Evolutionary conservation across 2,329 filamentous ascomycete species (phyloP), one percentile per base, ranked within the genome.

Genomic region (Alternaria novae-zelandiae): DNA sequence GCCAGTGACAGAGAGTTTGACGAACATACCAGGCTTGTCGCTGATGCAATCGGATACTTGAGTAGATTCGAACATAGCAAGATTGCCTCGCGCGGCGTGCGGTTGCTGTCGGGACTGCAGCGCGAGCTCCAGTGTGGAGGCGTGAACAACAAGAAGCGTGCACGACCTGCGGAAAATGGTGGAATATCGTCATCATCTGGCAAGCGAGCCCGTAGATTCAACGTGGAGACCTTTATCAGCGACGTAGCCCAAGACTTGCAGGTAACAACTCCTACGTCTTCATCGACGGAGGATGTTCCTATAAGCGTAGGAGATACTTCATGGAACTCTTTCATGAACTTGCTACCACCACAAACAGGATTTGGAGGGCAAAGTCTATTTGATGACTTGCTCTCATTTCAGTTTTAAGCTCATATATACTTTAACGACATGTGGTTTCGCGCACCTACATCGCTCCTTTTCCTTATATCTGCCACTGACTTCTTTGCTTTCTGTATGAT

Each of bases 401-500:
- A 54, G 13, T 55, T 63, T 11, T 60, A 30, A 63, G 1, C 25
- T 32, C 41, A 69, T 58, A 36, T 57, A 61, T 68, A 68, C 30
- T 55, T 67, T 6, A 67, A 43, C 26, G 59, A 58, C 66, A 67
- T 79, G 65, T 83, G 41, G 78, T 68, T 68, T 41, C 64, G 59
- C 9, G 68, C 68, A 17, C 64, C 56, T 76, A 71, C 50, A 4
- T 61, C 57, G 58, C 65, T 64, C 36, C 67, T 69, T 26, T 65
- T 54, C 15, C 69, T 61, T 25, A 71, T 71, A 2, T 64, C 62
- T 4, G 45, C 56, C 6, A 70, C 56, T 28, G 62, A 66, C 15
- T 57, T 50, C 21, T 60, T 67, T 2, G 70, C 68, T 28, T 45
- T 63, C 17, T 44, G 9, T 11, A 70, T 57, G 15, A 68, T 49